Evolutionary conservation across 2,329 filamentous ascomycete species (phyloP).

Genomic region (Colletotrichum destructivum): DNA sequence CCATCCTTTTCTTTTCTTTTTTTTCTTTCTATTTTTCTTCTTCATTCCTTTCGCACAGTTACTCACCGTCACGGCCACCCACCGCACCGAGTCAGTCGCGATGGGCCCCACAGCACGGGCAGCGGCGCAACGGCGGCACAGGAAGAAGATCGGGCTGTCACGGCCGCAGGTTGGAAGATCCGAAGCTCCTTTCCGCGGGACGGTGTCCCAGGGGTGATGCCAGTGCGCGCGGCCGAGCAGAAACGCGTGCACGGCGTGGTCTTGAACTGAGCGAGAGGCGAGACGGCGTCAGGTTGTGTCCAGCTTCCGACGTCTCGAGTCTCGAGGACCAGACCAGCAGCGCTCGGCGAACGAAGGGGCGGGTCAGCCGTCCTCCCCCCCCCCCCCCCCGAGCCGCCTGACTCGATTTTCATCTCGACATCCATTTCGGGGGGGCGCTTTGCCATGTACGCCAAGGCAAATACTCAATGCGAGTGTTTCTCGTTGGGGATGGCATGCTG

Average conservation of each 20-base stretch:
- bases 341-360: constrained; percentile 9
- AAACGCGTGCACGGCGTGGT: not conserved
- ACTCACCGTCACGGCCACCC: not conserved
- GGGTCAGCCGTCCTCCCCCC: not conserved
- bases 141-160: constrained; percentile 29
- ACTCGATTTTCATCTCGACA: constrained; percentile 25
- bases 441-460: constrained; percentile 26
- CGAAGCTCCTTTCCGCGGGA: not conserved
- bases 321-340: not conserved
- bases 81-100: not conserved
- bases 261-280: constrained; percentile 8
- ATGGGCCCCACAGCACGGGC: not conserved
- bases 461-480: constrained; percentile 27
- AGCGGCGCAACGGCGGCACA: too few relatives aligned
- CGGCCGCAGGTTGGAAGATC: constrained; percentile 31
- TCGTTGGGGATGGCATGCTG: constrained; percentile 14
- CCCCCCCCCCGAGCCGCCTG: constrained; percentile 13
- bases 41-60: not conserved
- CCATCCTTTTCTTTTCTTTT: not conserved
- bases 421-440: constrained; percentile 13
- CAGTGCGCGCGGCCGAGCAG: not conserved
- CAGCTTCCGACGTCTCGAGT: constrained; percentile 40
- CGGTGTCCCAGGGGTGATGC: not conserved
- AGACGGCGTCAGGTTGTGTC: constrained; percentile 31
- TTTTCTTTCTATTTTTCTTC: too few relatives aligned